These are phyloP conservation scores for Hyparrhenia diplandra DNA, from an alignment of 176 grass and related monocot species.

Conservation along the genomic window DNA sequence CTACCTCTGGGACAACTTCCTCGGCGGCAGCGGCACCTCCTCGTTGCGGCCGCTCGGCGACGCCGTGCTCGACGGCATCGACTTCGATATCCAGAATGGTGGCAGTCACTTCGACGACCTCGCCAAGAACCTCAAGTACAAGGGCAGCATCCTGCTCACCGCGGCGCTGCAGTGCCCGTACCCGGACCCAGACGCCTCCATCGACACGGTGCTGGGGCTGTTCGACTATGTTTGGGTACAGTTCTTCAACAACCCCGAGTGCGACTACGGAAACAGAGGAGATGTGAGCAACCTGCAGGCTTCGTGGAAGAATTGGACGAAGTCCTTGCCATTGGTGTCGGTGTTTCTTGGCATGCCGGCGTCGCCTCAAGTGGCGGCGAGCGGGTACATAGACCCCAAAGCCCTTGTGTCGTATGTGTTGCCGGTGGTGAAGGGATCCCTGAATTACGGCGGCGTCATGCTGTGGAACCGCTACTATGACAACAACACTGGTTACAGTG, in stretches of 20 bases:
- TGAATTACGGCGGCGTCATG: no score
- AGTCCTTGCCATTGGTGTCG: neutral
- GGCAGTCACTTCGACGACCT: neutral
- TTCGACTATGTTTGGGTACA: slow-evolving; percentile 52
- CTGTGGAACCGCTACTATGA: slow-evolving; percentile 43
- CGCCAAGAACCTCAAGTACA: neutral
- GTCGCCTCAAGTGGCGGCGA: neutral
- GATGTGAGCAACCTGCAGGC: neutral
- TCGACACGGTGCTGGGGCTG: slow-evolving; percentile 22
- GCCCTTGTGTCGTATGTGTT: neutral
- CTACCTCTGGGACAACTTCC: slow-evolving; percentile 51
- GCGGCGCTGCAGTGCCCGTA: slow-evolving; percentile 11
- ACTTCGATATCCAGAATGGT: slow-evolving; percentile 20
- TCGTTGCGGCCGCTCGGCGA: slow-evolving; percentile 24
- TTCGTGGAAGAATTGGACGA: slow-evolving; percentile 14
- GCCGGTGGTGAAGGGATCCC: neutral
- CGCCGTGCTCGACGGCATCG: slow-evolving; percentile 50
- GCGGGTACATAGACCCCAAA: slow-evolving; percentile 18
- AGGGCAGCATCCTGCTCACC: slow-evolving; percentile 3
- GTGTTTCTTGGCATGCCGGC: slow-evolving; percentile 40
- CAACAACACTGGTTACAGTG: neutral
- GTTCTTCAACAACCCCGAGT: slow-evolving; percentile 37
- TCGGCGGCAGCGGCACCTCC: slow-evolving; percentile 25
- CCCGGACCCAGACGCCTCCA: slow-evolving; percentile 31
- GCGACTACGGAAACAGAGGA: neutral